phyloP scores from a whole-genome alignment of 306 rosid genomes.

The Cucumis melo region DNA sequence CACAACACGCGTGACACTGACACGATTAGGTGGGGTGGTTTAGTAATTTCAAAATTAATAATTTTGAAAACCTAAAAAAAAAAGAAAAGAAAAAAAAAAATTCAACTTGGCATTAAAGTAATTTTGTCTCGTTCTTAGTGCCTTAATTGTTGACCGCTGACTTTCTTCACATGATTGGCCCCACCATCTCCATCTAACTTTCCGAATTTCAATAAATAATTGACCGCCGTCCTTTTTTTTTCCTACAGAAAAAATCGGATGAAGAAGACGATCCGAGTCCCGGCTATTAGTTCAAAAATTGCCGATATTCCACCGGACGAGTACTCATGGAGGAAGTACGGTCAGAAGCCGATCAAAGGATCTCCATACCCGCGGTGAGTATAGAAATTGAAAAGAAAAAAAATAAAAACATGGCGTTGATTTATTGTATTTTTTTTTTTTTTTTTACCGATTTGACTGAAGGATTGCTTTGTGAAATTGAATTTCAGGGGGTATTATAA shows the following conservation, averaged over 20 bases:
- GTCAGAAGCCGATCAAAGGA: slow-evolving; percentile 89
- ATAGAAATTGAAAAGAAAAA: too few relatives aligned
- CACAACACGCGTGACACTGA: slow-evolving; percentile 34
- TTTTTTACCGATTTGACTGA: neutral
- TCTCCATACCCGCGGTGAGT: slow-evolving; percentile 76
- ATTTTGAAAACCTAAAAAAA: too few relatives aligned
- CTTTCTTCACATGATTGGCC: neutral
- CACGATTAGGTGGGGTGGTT: slow-evolving; percentile 5
- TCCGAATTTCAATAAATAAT: neutral
- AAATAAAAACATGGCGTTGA: too few relatives aligned
- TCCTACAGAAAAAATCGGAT: slow-evolving; percentile 58
- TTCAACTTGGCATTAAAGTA: neutral
- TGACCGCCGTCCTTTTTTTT: neutral
- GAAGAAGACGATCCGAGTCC: slow-evolving; percentile 60
- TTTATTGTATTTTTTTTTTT: too few relatives aligned
- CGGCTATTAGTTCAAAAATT: slow-evolving; percentile 68
- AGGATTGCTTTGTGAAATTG: neutral
- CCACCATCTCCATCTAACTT: neutral
- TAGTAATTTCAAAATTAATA: neutral
- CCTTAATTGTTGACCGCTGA: slow-evolving; percentile 3
- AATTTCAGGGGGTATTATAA: slow-evolving; percentile 59
- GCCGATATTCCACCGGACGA: slow-evolving; percentile 95
- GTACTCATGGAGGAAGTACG: slow-evolving; percentile 87
- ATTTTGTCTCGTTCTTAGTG: neutral
- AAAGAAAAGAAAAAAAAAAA: too few relatives aligned